Evolutionary conservation across 169 alveolate species (phyloP).

Genomic region (Theileria equi): DNA sequence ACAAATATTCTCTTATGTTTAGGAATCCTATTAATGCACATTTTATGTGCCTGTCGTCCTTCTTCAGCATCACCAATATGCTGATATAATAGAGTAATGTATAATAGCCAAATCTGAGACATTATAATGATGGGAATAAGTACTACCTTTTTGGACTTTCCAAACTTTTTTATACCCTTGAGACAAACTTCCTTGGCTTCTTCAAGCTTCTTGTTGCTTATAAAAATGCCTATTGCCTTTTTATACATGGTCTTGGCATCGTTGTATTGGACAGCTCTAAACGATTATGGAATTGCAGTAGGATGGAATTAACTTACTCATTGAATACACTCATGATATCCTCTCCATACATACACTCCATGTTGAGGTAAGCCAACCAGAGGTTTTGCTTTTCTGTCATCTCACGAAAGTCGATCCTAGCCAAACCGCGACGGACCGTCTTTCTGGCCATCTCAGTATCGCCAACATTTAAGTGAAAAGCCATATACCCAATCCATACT

Average conservation of each 20-base stretch:
- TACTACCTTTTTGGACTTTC: conserved; percentile 68
- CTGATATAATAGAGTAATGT: conserved; percentile 40
- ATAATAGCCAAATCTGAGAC: conserved; percentile 51
- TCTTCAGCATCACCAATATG: conserved; percentile 42
- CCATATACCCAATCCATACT: conserved; percentile 74
- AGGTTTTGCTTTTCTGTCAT: conserved; percentile 73
- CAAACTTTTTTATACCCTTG: conserved; percentile 65
- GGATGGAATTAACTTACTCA: conserved; percentile 4
- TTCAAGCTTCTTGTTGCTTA: conserved; percentile 51
- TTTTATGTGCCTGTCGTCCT: conserved; percentile 59
- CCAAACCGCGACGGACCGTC: conserved; percentile 76
- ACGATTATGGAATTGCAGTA: background rate
- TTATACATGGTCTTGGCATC: conserved; percentile 66
- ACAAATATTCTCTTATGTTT: conserved; percentile 65
- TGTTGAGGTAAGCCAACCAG: conserved; percentile 79
- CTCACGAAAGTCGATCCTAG: conserved; percentile 73
- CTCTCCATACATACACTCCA: conserved; percentile 81
- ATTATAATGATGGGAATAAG: background rate
- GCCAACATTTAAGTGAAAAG: conserved; percentile 73
- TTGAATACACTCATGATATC: conserved; percentile 65
- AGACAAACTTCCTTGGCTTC: conserved; percentile 68
- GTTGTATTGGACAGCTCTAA: conserved; percentile 66
- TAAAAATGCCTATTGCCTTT: conserved; percentile 63
- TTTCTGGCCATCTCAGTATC: conserved; percentile 76
- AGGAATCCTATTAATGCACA: conserved; percentile 57